Evolutionary conservation across 2,329 filamentous ascomycete genomes (phyloP), one percentile per base, ranked within the genome.

Genomic region (Chaetomiaceae sp.): DNA sequence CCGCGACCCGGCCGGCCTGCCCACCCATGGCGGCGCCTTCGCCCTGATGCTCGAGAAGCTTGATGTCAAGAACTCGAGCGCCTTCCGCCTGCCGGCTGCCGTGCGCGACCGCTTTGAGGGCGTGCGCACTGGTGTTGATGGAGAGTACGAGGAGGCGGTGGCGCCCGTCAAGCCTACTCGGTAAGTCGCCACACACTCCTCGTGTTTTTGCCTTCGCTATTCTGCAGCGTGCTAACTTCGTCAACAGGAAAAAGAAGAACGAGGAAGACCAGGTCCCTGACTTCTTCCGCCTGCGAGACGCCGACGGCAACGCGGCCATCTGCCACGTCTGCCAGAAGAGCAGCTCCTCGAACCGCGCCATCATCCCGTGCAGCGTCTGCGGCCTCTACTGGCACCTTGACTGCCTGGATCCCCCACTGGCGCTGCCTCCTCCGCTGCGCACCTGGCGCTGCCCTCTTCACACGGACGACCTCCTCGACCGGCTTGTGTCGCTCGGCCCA

Each of bases 361-460:
- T 97, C 58, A 84, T 96, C 56, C 81, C 85, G 37, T 98, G 91
- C 70, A 89, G 89, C 65, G 79, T 77, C 59, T 98, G 91, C 66
- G 74, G 79, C 11, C 75, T 88, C 27, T 77, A 83, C 60, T 98
- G 90, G 86, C 93, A 98, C 68, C 73, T 95, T 42, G 91, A 97
- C 65, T 98, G 93, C 66, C 71, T 95, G 14, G 83, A 94, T 61
- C 87, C 88, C 22, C 90, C 91, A 27, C 69, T 90, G 60, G 81
- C 89, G 27, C 81, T 86, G 45, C 86, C 88, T 32, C 90, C 90
- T 10, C 76, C 81, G 41, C 73, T 84, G 42, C 81, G 83, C 59
- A 84, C 82, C 45, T 98, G 89, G 88, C 84, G 82, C 65, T 98
- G 93, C 62, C 91, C 91, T 40, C 81, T 86, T 53, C 93, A 98